Evolutionary conservation across 2,329 filamentous ascomycete genomes (phyloP).

Genomic region (Trichoderma hamatum): DNA sequence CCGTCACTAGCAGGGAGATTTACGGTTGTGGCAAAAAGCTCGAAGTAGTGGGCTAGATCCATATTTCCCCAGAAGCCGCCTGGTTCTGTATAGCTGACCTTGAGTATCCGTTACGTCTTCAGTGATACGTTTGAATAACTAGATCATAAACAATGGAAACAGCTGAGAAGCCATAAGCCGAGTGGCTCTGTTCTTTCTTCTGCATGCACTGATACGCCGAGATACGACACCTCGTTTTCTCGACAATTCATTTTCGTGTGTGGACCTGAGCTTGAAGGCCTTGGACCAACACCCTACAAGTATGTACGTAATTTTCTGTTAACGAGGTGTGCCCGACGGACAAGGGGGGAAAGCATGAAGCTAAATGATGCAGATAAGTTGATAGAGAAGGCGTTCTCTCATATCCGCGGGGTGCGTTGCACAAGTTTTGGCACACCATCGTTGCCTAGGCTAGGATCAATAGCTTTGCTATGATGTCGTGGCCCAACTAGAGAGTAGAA

Average conservation of each 20-base stretch:
- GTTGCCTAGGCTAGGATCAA: slow-evolving; percentile 14
- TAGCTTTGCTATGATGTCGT: slow-evolving; percentile 18
- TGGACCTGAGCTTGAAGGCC: background rate
- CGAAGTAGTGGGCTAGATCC: background rate
- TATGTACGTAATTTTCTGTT: background rate
- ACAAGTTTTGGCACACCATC: slow-evolving; percentile 20
- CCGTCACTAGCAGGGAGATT: background rate
- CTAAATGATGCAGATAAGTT: slow-evolving; percentile 7
- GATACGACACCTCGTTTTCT: background rate
- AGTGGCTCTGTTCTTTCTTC: background rate
- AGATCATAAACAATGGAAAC: background rate
- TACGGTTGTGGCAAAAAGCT: background rate
- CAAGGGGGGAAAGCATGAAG: slow-evolving; percentile 3
- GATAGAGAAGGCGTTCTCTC: slow-evolving; percentile 7
- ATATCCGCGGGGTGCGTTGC: slow-evolving; percentile 5
- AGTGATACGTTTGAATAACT: background rate
- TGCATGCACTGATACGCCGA: background rate
- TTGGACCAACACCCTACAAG: background rate
- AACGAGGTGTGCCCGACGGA: background rate
- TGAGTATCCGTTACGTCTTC: background rate
- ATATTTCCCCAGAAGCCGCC: background rate
- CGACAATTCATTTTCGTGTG: background rate
- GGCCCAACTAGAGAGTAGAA: slow-evolving; percentile 22
- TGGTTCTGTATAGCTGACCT: background rate
- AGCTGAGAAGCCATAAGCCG: background rate